phyloP scores from a whole-genome alignment of 2,329 filamentous ascomycete genomes.

The Alternaria atra region DNA sequence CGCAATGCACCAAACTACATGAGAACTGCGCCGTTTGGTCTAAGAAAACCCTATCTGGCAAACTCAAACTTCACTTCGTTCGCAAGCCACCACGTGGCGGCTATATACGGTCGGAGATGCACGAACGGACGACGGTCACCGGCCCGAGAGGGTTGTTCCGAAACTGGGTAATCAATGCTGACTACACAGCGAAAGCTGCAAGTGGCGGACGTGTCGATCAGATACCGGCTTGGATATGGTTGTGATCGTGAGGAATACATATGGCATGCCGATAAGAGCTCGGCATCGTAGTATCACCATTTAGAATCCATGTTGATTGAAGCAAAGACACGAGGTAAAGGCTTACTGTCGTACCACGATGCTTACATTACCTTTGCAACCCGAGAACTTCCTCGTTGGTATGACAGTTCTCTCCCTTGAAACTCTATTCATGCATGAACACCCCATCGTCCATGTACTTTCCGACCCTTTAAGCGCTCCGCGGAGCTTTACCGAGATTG shows the following conservation, averaged over 20 bases:
- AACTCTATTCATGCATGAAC: slow-evolving; percentile 2
- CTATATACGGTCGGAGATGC: slow-evolving; percentile 3
- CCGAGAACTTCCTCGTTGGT: neutral
- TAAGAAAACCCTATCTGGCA: neutral
- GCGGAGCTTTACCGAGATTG: neutral
- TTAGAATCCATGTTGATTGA: neutral
- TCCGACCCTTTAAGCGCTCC: neutral
- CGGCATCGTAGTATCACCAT: neutral
- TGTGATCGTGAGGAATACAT: neutral
- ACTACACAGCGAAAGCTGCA: neutral
- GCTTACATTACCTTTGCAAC: neutral
- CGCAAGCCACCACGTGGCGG: neutral
- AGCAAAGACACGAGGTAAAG: neutral
- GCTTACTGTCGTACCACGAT: neutral
- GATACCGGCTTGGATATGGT: neutral
- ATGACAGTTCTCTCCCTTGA: neutral
- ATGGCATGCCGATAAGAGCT: neutral
- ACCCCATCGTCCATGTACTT: neutral
- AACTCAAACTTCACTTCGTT: neutral
- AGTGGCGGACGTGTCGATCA: neutral
- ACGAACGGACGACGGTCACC: neutral
- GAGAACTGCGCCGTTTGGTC: slow-evolving; percentile 2
- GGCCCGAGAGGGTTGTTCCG: slow-evolving; percentile 4
- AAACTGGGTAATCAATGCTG: neutral
- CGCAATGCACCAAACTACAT: slow-evolving; percentile 3